Percentiles rank a stretch among this genome's conserved stretches.
These are phyloP conservation scores for Sporobolomyces roseus DNA, from an alignment of 768 basidiomycete species.

Conservation along the genomic window DNA sequence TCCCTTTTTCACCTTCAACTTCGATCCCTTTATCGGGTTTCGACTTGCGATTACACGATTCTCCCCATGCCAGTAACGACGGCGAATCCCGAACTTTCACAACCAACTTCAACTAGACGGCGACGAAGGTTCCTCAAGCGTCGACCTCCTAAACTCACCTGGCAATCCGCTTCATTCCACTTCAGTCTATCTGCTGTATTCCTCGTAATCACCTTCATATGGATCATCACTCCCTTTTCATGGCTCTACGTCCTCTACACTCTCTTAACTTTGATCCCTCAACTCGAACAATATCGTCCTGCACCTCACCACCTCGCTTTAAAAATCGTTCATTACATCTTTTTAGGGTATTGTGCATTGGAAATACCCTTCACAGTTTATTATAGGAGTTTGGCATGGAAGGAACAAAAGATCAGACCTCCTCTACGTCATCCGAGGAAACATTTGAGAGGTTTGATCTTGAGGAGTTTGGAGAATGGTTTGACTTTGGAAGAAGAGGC, in stretches of 20 bases:
- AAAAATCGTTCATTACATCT: constrained; percentile 24
- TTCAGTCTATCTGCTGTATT: constrained; percentile 4
- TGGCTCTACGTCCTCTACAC: constrained; percentile 41
- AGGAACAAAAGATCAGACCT: constrained; percentile 21
- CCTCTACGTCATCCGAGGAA: constrained; percentile 29
- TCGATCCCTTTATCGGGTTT: no score
- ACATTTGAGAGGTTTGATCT: constrained; percentile 36
- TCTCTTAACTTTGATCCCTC: constrained; percentile 16
- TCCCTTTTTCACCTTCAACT: no score
- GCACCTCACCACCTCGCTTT: constrained; percentile 1
- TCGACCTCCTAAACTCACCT: not conserved
- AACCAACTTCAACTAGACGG: no score
- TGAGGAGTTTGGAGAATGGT: constrained; percentile 42
- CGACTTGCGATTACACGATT: no score
- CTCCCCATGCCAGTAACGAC: no score
- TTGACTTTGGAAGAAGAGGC: constrained; percentile 28
- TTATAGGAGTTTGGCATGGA: constrained; percentile 37
- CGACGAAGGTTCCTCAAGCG: not conserved
- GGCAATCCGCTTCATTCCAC: constrained; percentile 10
- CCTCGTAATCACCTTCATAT: constrained; percentile 28
- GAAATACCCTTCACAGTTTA: constrained; percentile 39
- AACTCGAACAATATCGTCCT: not conserved
- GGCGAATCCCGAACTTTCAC: no score
- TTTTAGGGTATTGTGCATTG: constrained; percentile 27
- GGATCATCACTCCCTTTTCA: constrained; percentile 37